Conservation (phyloP, 164 flowering plant species). For the Protea cynaroides region DNA sequence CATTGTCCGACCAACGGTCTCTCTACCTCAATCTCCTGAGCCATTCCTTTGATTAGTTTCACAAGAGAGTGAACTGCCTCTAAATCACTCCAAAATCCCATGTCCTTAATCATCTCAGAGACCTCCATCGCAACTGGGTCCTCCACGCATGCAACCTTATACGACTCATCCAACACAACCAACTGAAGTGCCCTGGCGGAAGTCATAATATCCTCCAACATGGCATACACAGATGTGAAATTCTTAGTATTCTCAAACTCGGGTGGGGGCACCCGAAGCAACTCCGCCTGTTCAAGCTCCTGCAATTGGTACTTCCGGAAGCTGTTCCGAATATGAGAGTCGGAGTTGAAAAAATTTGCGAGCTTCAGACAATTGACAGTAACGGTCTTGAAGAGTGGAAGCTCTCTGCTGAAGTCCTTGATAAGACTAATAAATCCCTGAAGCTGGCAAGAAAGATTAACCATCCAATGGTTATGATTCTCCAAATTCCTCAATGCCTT, state of each 20-base stretch:
- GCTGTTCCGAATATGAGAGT: constrained; percentile 43
- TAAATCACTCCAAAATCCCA: constrained; percentile 77
- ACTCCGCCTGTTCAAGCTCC: constrained; percentile 53
- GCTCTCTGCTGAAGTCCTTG: constrained; percentile 69
- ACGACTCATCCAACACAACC: constrained; percentile 63
- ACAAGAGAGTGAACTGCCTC: constrained; percentile 70
- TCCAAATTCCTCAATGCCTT: constrained; percentile 80
- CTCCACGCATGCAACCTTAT: constrained; percentile 54
- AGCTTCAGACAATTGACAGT: constrained; percentile 56
- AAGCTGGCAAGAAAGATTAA: constrained; percentile 75
- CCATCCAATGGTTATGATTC: constrained; percentile 86
- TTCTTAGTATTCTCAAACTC: constrained; percentile 22
- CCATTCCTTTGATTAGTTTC: constrained; percentile 62
- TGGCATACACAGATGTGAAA: constrained; percentile 34
- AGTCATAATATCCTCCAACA: constrained; percentile 60
- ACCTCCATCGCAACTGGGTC: constrained; percentile 65
- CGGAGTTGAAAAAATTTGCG: constrained; percentile 53
- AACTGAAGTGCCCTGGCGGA: constrained; percentile 62
- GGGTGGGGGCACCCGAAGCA: constrained; percentile 44
- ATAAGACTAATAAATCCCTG: constrained; percentile 68
- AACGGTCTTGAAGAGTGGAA: constrained; percentile 53
- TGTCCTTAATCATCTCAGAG: constrained; percentile 58
- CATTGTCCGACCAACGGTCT: constrained; percentile 84
- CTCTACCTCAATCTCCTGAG: constrained; percentile 73
- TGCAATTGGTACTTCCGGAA: constrained; percentile 69